Evolutionary conservation across 208 protist genomes (phyloP).

Genomic region (Endotrypanum monterogeii): DNA sequence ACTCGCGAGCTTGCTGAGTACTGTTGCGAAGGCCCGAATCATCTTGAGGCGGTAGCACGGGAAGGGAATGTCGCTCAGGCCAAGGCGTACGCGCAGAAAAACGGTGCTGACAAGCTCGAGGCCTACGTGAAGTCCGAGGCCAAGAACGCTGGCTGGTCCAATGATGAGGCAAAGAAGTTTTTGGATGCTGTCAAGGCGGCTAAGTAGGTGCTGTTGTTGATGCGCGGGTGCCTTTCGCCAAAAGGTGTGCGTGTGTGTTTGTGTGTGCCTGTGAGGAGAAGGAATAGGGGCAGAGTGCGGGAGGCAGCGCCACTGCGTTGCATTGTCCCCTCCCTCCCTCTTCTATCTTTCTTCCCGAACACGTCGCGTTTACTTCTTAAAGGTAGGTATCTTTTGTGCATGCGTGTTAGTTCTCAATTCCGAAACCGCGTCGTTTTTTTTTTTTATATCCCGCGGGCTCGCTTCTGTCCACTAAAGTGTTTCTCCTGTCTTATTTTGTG

Average conservation of each 20-base stretch:
- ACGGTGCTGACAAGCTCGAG: conserved; percentile 78
- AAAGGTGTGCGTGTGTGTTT: too few relatives aligned
- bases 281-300: too few relatives aligned
- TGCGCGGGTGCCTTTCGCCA: background rate
- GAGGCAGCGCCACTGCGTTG: too few relatives aligned
- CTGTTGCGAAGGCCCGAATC: conserved; percentile 67
- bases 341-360: background rate
- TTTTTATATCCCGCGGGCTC: too few relatives aligned
- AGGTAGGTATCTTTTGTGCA: background rate
- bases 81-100: conserved; percentile 58
- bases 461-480: too few relatives aligned
- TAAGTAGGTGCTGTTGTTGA: conserved; percentile 43
- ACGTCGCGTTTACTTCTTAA: background rate
- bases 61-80: conserved; percentile 79
- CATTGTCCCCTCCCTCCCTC: too few relatives aligned
- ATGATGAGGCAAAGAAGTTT: conserved; percentile 75
- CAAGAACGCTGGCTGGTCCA: conserved; percentile 87
- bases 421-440: too few relatives aligned
- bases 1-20: conserved; percentile 85
- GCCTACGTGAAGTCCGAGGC: conserved; percentile 76
- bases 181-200: conserved; percentile 79
- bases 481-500: too few relatives aligned
- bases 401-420: background rate
- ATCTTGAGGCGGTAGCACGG: conserved; percentile 71
- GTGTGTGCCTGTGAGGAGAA: too few relatives aligned